Base-by-base conservation (phyloP, 768 basidiomycete species). In the Mycena alexandri region DNA sequence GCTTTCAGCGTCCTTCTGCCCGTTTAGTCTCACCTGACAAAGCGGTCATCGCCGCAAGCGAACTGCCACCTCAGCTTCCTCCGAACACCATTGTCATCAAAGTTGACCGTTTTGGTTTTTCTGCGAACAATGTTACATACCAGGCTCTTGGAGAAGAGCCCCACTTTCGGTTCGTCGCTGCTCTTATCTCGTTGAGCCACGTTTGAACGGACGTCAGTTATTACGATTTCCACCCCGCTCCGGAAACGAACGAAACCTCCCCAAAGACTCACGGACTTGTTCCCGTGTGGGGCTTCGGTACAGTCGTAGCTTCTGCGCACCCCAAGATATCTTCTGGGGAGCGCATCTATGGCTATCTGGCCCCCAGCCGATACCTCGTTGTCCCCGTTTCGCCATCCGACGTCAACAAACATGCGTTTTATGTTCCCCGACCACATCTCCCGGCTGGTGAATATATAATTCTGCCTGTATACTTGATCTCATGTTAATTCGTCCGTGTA, bases 231-330 rank as follows among this genome's bases (percentile, higher is more conserved):
- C 87, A 90, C 69, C 61, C 77, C 12, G 80, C 81, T 3, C 90
- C 89, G 38, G 78, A 80, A 5, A 63, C 78, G 8, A 63, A 69
- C 34, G 72, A 71, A 12, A 79, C 83, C 8, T 85, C 86, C 5
- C 70, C 82, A 6, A 78, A 79, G 61, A 86, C 86, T 0, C 87
- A 91, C 72, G 91, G 90, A 0, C 73, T 92, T 29, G 84, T 90
- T 19, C 90, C 90, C 0, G 91, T 91, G 8, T 92, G 90, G 90
- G 91, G 90, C 11, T 92, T 90, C 65, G 90, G 87, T 14, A 88
- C 86, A 0, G 75, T 92, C 5, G 72, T 86, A 6, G 74, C 71
- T 46, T 90, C 89, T 0, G 80, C 80, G 0, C 85, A 87, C 72
- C 73, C 80, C 2, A 81, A 81, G 58, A 84, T 91, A 34, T 61